Evolutionary conservation across 163 green algal genomes (phyloP).

Genomic region (Chloromonas sp.): DNA sequence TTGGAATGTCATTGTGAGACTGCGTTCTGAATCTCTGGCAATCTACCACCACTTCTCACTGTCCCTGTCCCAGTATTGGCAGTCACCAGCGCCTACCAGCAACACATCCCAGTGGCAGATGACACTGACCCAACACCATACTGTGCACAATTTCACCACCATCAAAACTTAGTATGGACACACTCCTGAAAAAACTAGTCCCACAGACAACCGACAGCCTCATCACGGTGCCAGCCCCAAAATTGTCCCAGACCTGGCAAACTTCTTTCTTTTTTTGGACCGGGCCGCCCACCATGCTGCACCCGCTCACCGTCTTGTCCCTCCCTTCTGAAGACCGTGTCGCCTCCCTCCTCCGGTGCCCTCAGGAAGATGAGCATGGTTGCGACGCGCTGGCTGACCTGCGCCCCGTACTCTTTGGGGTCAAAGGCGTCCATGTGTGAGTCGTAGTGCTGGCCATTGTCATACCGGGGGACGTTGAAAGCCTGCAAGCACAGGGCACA

Average conservation of each 20-base stretch:
- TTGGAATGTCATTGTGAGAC: too few species aligned
- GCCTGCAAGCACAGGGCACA: conserved; percentile 17
- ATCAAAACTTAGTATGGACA: too few species aligned
- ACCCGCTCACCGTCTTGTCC: conserved; percentile 20
- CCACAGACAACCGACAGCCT: too few species aligned
- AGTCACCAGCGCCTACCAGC: too few species aligned
- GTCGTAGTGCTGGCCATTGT: conserved; percentile 56
- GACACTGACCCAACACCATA: not conserved
- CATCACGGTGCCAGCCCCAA: too few species aligned
- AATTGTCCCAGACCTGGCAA: too few species aligned
- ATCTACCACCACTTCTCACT: too few species aligned
- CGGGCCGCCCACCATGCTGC: not conserved
- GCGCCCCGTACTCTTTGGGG: conserved; percentile 42
- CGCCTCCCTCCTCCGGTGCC: conserved; percentile 26
- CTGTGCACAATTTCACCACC: too few species aligned
- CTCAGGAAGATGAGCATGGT: conserved; percentile 30
- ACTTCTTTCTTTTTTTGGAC: not conserved
- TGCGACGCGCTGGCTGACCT: conserved; percentile 43
- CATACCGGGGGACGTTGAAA: conserved; percentile 60
- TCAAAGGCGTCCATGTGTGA: conserved; percentile 52
- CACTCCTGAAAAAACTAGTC: too few species aligned
- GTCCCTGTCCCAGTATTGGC: too few species aligned
- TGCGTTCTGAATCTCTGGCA: too few species aligned
- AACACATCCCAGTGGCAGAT: too few species aligned
- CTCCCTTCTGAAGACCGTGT: conserved; percentile 43